Base-by-base conservation (phyloP, 2,329 filamentous ascomycete species). In the Claviceps humidiphila region DNA sequence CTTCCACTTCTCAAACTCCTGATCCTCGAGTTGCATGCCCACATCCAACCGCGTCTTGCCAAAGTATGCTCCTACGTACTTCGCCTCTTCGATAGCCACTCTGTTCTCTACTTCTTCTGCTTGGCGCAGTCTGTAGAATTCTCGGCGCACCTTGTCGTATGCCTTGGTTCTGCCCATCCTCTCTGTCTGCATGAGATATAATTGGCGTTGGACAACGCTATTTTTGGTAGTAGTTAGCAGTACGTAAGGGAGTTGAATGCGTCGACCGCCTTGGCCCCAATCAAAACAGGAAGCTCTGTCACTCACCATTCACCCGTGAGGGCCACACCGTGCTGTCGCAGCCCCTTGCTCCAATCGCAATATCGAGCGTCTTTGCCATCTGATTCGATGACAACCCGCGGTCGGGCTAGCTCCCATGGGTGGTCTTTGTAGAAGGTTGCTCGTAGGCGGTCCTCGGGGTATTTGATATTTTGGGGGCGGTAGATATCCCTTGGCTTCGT, bases 391-490 rank as follows among this genome's bases (percentile, higher is more conserved):
- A 98, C 74, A 54, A 95, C 76, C 59, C 88, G 78, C 51, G 93
- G 93, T 56, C 91, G 78, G 17, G 93, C 93, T 63, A 98, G 73
- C 70, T 98, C 93, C 93, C 93, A 98, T 5, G 93, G 93, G 66
- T 98, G 93, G 67, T 98, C 91, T 63, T 77, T 81, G 73, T 87
- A 98, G 72, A 97, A 98, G 30, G 83, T 80, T 59, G 71, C 75
- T 57, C 93, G 84, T 62, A 98, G 74, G 55, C 72, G 69, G 69
- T 98, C 93, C 67, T 98, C 93, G 55, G 85, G 80, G 66, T 93
- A 96, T 51, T 71, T 72, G 57, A 98, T 83, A 53, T 74, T 71
- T 58, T 89, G 79, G 1, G 93, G 93, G 60, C 83, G 81, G 74
- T 90, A 97, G 60, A 95, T 72, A 59, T 82, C 81, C 68, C 81